Evolutionary conservation across 768 basidiomycete species (phyloP).

Genomic region (Obba rivulosa): DNA sequence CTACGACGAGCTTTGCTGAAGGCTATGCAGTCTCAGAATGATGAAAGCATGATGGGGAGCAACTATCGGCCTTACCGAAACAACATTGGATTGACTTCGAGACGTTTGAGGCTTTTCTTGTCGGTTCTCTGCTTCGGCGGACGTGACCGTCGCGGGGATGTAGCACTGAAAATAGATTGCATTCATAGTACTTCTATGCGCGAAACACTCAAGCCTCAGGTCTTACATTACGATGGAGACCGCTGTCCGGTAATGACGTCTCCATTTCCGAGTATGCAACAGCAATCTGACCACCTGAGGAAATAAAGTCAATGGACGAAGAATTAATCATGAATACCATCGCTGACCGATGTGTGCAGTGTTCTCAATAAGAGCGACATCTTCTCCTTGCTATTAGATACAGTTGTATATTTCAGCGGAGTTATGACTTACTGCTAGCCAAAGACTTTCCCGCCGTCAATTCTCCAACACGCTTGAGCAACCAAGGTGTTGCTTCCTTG

Average conservation of each 20-base stretch:
- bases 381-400: conserved; percentile 26
- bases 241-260: not conserved
- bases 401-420: not conserved
- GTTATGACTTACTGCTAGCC: conserved; percentile 48
- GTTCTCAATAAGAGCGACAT: conserved; percentile 87
- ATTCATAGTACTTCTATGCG: no score
- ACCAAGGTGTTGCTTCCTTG: conserved; percentile 94
- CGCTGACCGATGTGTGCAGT: conserved; percentile 78
- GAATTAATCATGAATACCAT: not conserved
- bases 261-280: conserved; percentile 60
- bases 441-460: conserved; percentile 75
- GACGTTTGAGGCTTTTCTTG: not conserved
- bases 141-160: not conserved
- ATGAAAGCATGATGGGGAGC: not conserved
- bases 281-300: conserved; percentile 71
- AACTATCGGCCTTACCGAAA: not conserved
- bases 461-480: conserved; percentile 77
- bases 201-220: not conserved
- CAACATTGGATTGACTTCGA: no score
- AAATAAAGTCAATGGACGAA: not conserved
- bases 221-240: not conserved
- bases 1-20: conserved; percentile 54
- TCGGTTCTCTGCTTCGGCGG: not conserved
- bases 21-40: conserved; percentile 2
- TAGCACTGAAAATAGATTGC: not conserved